Conservation (phyloP, 148 eudicot species). For the Talinum fruticosum region DNA sequence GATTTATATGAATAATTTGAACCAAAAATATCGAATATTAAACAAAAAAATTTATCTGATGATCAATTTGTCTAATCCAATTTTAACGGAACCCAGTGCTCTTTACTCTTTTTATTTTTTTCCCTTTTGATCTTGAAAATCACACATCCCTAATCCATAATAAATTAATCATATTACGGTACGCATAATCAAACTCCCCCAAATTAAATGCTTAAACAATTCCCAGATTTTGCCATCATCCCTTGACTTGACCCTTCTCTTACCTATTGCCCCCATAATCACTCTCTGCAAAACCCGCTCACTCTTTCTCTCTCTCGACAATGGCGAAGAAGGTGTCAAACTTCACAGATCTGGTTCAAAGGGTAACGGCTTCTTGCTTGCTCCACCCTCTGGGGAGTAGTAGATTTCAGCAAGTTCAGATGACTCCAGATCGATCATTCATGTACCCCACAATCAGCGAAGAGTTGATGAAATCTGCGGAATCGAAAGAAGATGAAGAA, state of each 20-base stretch:
- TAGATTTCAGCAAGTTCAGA: constrained; percentile 34
- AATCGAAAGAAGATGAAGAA: not conserved
- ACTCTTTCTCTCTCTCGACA: constrained; percentile 9
- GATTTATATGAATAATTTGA: too few relatives aligned
- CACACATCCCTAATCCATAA: not conserved
- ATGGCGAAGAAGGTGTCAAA: constrained; percentile 56
- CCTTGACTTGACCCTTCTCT: not conserved
- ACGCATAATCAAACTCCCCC: too few relatives aligned
- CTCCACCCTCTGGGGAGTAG: constrained; percentile 66
- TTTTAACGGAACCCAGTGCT: too few relatives aligned
- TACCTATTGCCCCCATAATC: not conserved
- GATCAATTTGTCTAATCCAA: too few relatives aligned
- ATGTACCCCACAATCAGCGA: constrained; percentile 19
- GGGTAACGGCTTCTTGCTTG: constrained; percentile 86
- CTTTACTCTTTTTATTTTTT: not conserved
- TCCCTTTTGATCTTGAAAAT: not conserved
- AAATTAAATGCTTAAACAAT: too few relatives aligned
- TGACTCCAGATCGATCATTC: constrained; percentile 32
- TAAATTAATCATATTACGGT: constrained; percentile 2
- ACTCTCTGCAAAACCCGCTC: constrained; percentile 17
- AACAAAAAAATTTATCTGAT: too few relatives aligned
- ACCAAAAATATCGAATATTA: too few relatives aligned
- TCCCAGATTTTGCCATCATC: not conserved
- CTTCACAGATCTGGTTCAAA: constrained; percentile 95
- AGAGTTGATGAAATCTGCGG: constrained; percentile 16